Evolutionary conservation across 2,329 filamentous ascomycete genomes (phyloP).

Genomic region (Fusarium pseudograminearum): DNA sequence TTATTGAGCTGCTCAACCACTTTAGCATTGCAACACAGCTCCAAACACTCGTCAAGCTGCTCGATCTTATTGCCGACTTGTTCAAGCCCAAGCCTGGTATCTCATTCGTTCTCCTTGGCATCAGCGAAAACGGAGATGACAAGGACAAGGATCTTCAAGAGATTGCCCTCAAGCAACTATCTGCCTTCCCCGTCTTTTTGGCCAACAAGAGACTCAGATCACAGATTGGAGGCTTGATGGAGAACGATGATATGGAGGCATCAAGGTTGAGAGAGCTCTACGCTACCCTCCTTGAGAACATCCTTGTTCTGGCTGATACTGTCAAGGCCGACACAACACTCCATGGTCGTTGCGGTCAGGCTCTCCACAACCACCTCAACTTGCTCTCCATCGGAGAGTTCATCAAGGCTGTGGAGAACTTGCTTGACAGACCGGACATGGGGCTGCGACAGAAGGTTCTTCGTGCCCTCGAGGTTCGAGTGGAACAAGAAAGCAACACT

Average conservation of each 20-base stretch:
- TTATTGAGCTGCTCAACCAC: conserved; percentile 77
- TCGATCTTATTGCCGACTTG: conserved; percentile 80
- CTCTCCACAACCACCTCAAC: conserved; percentile 83
- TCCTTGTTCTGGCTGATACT: conserved; percentile 74
- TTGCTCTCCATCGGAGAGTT: conserved; percentile 89
- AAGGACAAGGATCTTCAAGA: conserved; percentile 64
- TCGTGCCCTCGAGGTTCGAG: conserved; percentile 81
- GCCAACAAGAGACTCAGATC: conserved; percentile 67
- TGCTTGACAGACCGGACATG: conserved; percentile 81
- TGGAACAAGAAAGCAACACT: conserved; percentile 77
- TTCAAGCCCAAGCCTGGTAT: conserved; percentile 80
- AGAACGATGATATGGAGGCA: conserved; percentile 73
- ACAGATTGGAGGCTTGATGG: conserved; percentile 68
- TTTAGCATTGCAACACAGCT: conserved; percentile 84
- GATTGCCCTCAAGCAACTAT: conserved; percentile 66
- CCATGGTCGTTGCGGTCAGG: conserved; percentile 72
- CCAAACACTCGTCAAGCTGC: conserved; percentile 79
- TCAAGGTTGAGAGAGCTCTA: conserved; percentile 77
- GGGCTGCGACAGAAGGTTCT: conserved; percentile 83
- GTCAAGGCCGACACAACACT: conserved; percentile 68
- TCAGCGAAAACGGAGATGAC: conserved; percentile 60
- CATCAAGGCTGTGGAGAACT: conserved; percentile 84
- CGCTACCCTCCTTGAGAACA: conserved; percentile 73
- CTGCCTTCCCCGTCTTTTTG: conserved; percentile 68
- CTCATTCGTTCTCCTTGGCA: conserved; percentile 77